A percentile compares a stretch with the other conserved stretches of the same genome.
These are phyloP conservation scores for Xerocomus potaroensis DNA, from an alignment of 768 basidiomycete genomes.

Conservation along the genomic window DNA sequence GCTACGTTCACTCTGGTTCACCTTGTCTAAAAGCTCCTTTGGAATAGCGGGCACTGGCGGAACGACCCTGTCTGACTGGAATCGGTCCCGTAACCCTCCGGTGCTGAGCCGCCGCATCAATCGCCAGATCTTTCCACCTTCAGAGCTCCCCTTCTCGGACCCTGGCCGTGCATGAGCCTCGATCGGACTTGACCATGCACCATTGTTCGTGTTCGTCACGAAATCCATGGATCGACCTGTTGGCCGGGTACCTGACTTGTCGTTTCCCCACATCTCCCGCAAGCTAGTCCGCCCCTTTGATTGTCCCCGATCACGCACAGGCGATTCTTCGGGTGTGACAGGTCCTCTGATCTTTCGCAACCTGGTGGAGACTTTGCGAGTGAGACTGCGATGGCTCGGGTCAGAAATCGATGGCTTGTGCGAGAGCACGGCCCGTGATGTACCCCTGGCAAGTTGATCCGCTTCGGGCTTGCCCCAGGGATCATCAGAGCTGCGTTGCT, in stretches of 20 bases:
- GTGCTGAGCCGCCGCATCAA: constrained; percentile 68
- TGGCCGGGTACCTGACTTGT: constrained; percentile 5
- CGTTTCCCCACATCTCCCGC: constrained; percentile 26
- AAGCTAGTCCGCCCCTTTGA: constrained; percentile 30
- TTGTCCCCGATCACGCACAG: constrained; percentile 13
- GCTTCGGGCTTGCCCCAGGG: constrained; percentile 9
- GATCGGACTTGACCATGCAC: constrained; percentile 11
- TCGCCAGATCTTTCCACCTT: constrained; percentile 56
- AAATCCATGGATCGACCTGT: constrained; percentile 20
- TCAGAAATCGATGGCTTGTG: constrained; percentile 11
- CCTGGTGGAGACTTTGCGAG: constrained; percentile 35
- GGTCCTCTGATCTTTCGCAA: constrained; percentile 26
- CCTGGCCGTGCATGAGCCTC: constrained; percentile 8
- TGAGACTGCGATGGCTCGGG: constrained; percentile 21
- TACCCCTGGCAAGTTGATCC: background rate
- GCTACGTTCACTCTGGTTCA: constrained; percentile 2
- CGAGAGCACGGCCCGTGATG: background rate
- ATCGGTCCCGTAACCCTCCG: constrained; percentile 56
- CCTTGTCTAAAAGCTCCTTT: constrained; percentile 32
- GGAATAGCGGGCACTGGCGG: constrained; percentile 64
- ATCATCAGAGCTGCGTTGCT: constrained; percentile 41
- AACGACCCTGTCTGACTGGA: constrained; percentile 22
- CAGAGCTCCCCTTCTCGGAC: constrained; percentile 16
- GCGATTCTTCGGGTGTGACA: constrained; percentile 21
- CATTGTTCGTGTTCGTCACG: constrained; percentile 7